Conservation (phyloP, 768 basidiomycete genomes). For the Leccinum longicurvipes region DNA sequence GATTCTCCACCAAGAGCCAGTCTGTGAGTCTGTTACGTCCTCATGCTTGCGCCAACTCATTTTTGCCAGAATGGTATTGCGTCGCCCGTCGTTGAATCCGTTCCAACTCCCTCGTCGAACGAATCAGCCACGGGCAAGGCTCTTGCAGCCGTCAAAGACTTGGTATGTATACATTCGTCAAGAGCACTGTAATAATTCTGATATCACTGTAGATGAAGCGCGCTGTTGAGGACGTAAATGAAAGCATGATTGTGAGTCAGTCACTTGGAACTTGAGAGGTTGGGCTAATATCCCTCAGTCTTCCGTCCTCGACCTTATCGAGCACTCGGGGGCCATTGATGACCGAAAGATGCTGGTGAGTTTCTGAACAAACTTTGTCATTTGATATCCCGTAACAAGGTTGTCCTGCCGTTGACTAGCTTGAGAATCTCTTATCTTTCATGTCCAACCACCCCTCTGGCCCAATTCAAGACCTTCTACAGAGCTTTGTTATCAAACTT, state of each 20-base stretch:
- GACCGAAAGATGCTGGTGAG: conserved; percentile 75
- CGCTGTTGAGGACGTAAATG: conserved; percentile 29
- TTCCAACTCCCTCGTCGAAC: neutral
- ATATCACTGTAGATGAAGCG: conserved; percentile 24
- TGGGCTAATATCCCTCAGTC: conserved; percentile 36
- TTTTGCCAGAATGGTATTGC: conserved; percentile 6
- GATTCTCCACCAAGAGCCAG: conserved; percentile 28
- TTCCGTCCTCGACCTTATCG: conserved; percentile 57
- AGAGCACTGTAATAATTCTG: neutral
- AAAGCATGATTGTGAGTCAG: conserved; percentile 23
- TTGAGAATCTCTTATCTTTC: conserved; percentile 66
- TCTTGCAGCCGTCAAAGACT: conserved; percentile 27
- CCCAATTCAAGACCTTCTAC: conserved; percentile 36
- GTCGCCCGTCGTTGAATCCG: conserved; percentile 13
- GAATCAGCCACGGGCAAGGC: conserved; percentile 25
- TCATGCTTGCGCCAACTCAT: neutral
- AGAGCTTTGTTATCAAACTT: conserved; percentile 44
- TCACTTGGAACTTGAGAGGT: too few species aligned
- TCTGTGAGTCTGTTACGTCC: conserved; percentile 16
- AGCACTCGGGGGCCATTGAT: conserved; percentile 61
- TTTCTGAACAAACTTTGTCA: conserved; percentile 1
- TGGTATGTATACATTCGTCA: conserved; percentile 14
- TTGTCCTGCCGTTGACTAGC: conserved; percentile 36
- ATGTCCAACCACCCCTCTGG: conserved; percentile 58
- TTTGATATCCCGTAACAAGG: neutral